phyloP scores from a whole-genome alignment of 176 grass and related monocot genomes.

The Metroxylon sagu region DNA sequence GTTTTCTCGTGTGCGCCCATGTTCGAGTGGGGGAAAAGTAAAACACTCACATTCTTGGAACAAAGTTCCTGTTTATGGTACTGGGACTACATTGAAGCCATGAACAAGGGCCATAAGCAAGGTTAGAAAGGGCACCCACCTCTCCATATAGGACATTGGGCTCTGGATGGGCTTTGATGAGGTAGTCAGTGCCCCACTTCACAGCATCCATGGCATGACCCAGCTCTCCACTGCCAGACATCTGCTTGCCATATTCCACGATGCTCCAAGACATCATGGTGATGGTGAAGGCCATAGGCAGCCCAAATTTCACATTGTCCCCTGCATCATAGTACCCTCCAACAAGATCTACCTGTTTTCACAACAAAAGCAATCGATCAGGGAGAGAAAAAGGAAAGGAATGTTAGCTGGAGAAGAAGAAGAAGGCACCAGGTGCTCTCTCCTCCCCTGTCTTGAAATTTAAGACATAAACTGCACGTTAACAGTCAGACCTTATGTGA shows the following conservation, averaged over 20 bases:
- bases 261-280: constrained; percentile 98
- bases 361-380: neutral
- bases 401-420: no score
- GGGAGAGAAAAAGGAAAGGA: neutral
- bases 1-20: no score
- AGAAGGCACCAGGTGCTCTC: no score
- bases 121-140: constrained; percentile 19
- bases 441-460: no score
- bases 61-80: no score
- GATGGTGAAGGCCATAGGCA: constrained; percentile 96
- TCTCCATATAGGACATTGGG: constrained; percentile 74
- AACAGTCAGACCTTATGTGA: no score
- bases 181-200: constrained; percentile 92
- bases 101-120: no score
- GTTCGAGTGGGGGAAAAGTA: no score
- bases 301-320: constrained; percentile 92
- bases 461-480: no score
- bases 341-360: constrained; percentile 54
- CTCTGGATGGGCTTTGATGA: constrained; percentile 77
- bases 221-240: constrained; percentile 62
- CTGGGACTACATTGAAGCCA: no score
- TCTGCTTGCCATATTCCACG: constrained; percentile 72
- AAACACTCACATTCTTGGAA: no score
- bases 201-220: constrained; percentile 75
- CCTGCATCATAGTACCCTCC: constrained; percentile 96